These are phyloP conservation scores for Gryganskiella cystojenkinii DNA, from an alignment of 192 early-diverging fungal species.

Conservation along the genomic window DNA sequence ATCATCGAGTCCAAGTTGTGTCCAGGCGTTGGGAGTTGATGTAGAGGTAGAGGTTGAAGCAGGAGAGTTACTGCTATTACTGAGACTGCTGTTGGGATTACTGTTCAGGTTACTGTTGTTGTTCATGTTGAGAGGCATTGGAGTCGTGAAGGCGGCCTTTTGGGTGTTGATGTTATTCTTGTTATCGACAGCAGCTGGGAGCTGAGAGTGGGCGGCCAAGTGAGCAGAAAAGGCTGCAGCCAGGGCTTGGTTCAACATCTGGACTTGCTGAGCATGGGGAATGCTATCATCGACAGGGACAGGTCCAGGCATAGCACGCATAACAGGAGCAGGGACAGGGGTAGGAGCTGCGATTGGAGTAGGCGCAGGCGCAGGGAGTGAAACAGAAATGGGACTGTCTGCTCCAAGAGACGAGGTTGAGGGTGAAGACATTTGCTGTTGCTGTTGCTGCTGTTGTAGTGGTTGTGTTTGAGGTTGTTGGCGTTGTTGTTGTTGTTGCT, in stretches of 20 bases:
- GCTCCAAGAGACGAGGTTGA: neutral
- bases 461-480: neutral
- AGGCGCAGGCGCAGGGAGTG: constrained; percentile 5
- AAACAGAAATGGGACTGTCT: constrained; percentile 4
- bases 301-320: constrained; percentile 23
- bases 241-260: constrained; percentile 49
- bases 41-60: constrained; percentile 16
- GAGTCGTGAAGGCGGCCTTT: no score
- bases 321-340: neutral
- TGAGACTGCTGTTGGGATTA: neutral
- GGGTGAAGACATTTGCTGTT: constrained; percentile 17
- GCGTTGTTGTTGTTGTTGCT: neutral
- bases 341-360: neutral
- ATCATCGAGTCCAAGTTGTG: constrained; percentile 29
- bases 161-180: constrained; percentile 3
- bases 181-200: neutral
- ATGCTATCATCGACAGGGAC: constrained; percentile 41
- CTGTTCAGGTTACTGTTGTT: neutral
- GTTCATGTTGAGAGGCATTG: neutral
- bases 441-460: neutral
- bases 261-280: constrained; percentile 37
- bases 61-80: neutral
- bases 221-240: constrained; percentile 41
- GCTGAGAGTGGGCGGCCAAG: constrained; percentile 6
- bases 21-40: constrained; percentile 33